Conservation (phyloP, 306 rosid species). For the Ceratonia siliqua region DNA sequence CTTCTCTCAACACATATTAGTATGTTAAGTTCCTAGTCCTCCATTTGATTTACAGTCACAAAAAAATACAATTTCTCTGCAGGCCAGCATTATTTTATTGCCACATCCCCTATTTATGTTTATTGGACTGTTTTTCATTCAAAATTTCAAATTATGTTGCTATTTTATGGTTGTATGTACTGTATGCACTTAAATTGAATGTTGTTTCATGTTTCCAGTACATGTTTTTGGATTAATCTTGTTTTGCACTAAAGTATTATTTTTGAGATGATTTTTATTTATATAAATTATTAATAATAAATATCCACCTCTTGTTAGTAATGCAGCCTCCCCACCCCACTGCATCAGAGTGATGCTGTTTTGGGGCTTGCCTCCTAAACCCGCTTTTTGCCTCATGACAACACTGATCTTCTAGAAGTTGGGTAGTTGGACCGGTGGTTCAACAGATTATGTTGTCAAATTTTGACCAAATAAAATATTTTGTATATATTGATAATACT, state of each 20-base stretch:
- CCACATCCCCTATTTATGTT: background rate
- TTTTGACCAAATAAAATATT: background rate
- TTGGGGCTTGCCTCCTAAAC: background rate
- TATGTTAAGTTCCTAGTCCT: constrained; percentile 19
- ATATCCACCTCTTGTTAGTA: constrained; percentile 5
- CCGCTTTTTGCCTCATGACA: background rate
- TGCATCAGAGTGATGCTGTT: background rate
- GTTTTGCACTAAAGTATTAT: background rate
- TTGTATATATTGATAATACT: constrained; percentile 25
- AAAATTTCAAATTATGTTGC: background rate
- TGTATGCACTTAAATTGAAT: background rate
- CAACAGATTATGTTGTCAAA: background rate
- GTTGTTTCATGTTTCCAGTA: constrained; percentile 3
- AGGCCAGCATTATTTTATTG: background rate
- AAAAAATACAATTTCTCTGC: background rate
- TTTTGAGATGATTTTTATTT: background rate
- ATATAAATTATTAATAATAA: background rate
- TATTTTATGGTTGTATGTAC: background rate
- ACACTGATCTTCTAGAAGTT: constrained; percentile 5
- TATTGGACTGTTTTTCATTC: constrained; percentile 19
- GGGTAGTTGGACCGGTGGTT: constrained; percentile 16
- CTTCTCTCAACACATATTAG: background rate
- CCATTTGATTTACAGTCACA: background rate
- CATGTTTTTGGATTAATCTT: background rate
- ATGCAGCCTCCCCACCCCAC: background rate